Evolutionary conservation across 768 basidiomycete genomes (phyloP), one percentile per base, ranked within the genome.

Genomic region (Cystobasidium ongulense): DNA sequence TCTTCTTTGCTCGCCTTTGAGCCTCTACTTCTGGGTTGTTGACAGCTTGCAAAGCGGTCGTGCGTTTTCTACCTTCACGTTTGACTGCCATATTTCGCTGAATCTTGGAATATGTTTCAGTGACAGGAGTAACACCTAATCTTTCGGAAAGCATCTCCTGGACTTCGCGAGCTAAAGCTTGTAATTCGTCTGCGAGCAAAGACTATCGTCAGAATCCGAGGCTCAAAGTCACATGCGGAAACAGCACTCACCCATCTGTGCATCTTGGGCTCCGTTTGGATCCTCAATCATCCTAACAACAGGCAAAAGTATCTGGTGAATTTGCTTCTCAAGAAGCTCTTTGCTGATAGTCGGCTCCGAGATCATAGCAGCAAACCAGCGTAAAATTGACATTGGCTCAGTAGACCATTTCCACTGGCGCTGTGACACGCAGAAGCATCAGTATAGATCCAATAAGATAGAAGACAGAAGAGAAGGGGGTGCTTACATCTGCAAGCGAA

Each of bases 341-440:
- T 83, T 79, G 0, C 88, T 86, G 84, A 98, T 87, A 78, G 86
- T 82, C 1, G 68, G 68, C 33, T 71, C 68, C n/a, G 89, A 87
- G 1, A 87, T 82, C 87, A 96, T 92, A 0, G 92, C 94, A 0
- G 93, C 96, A 77, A 98, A 96, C 89, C 92, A 96, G 18, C 90
- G 88, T 54, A 99, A 80, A 50, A 89, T 86, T 0, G 91, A 86
- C 0, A 89, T 81, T 0, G 92, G 90, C 73, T 92, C 90, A 33
- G 89, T 86, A 2, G 87, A 84, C 92, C 95, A 98, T 78, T 88
- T 89, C 0, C 18, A 57, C 29, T 54, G 50, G 3, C 84, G 82
- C 91, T 96, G 78, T 18, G 39, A 15, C 33, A 31, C 43, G n/a
- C 41, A 8, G 39, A 0, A 64, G 53, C 0, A 63, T 35, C 52